Evolutionary conservation across 2,329 filamentous ascomycete species (phyloP), one percentile per base, ranked within the genome.

Genomic region (Waltergamsia citrina): DNA sequence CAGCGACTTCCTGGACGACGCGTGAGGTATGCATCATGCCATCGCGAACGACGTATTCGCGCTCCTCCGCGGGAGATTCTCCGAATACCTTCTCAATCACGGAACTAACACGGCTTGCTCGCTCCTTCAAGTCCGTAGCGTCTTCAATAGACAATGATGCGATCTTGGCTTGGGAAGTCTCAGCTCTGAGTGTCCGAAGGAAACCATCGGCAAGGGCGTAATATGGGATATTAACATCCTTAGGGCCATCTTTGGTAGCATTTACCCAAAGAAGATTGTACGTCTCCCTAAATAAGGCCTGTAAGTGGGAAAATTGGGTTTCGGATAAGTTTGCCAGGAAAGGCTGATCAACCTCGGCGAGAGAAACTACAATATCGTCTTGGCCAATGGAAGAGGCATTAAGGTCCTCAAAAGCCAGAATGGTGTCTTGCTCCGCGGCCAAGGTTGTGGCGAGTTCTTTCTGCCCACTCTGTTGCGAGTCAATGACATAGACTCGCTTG

Each of bases 71-170:
- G 4, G 19, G 19, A 8, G 19, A 20, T 11, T 21, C 8, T 7
- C 33, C 33, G 19, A 35, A 35, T 14, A 27, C 33, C 14, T 14
- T 16, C 12, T 22, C 14, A 15, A 30, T 12, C 6, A 24, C 9
- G 5, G 8, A 29, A 4, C 22, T 18, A 19, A 35, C 19, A 17
- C 6, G 20, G 5, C 20, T n/a, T 17, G 28, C 7, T n/a, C 25
- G n/a, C n/a, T 8, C 22, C 22, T 24, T n/a, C 8, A 8, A 8
- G 22, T 24, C 22, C 8, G 22, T 24, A 24, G n/a, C 22, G n/a
- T 34, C 32, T 21, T 35, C 33, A 16, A 35, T 35, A 17, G 16
- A 12, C 9, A 35, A 11, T 8, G 25, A 29, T n/a, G 24, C 33
- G 14, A 35, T 30, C 3, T 18, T 14, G 10, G 9, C 17, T 12